phyloP scores from a whole-genome alignment of 805 yeast genomes.

The Pichia deserticola region DNA sequence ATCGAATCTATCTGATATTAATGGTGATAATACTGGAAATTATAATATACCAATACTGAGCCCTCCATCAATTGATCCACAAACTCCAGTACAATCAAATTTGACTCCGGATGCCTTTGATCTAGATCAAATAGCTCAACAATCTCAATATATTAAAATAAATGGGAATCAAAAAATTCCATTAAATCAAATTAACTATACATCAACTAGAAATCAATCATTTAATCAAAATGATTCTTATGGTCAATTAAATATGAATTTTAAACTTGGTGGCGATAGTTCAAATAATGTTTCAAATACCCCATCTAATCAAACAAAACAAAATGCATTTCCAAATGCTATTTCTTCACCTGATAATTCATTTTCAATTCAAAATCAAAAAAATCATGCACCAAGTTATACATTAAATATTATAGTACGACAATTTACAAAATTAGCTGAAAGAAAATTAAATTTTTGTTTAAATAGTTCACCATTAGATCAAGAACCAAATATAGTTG shows the following conservation, averaged over 20 bases:
- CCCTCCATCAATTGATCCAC: not conserved
- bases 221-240: slow-evolving; percentile 14
- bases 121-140: not conserved
- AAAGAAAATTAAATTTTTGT: slow-evolving; percentile 72
- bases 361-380: slow-evolving; percentile 32
- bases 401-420: slow-evolving; percentile 92
- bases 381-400: slow-evolving; percentile 66
- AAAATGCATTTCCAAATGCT: too few relatives aligned
- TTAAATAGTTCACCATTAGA: slow-evolving; percentile 53
- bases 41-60: not conserved
- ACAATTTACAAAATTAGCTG: slow-evolving; percentile 91
- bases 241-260: slow-evolving; percentile 21
- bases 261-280: slow-evolving; percentile 16
- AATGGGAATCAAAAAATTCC: too few relatives aligned
- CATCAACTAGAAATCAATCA: not conserved
- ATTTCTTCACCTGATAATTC: slow-evolving; percentile 1
- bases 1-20: too few relatives aligned
- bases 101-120: not conserved
- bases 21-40: not conserved
- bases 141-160: not conserved
- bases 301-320: too few relatives aligned
- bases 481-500: slow-evolving; percentile 73
- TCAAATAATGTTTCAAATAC: too few relatives aligned
- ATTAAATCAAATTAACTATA: not conserved
- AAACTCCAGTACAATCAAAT: not conserved